Evolutionary conservation across 352 stramenopile species (phyloP), one percentile per base, ranked within the genome.

Genomic region (Pythium sukuiense): DNA sequence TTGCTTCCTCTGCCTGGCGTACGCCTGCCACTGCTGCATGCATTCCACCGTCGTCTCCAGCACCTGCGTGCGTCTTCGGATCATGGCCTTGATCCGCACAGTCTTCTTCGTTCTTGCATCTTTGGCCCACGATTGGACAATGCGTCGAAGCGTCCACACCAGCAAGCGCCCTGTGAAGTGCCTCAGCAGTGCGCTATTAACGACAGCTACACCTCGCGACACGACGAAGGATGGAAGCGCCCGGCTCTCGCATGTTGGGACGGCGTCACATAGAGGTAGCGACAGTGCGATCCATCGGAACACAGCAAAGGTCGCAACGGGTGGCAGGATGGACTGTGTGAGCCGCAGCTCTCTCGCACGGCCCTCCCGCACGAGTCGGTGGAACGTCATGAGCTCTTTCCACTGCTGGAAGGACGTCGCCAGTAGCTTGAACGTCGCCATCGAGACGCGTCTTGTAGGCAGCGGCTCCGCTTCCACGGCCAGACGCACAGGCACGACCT

Each of bases 251-350:
- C 59, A 70, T 4, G 54, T 29, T 12, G 11, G 0, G 8, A 79
- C 72, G 43, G 56, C 13, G 7, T 75, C 29, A 18, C 68, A 59
- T 29, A 71, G 70, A 3, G 79, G 79, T 0, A 91, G 67, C 37
- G 63, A 71, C 5, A 64, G 9, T 4, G 54, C 55, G 32, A 89
- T 61, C 80, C 83, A 91, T 26, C 66, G 77, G 55, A 89, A 87
- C 13, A 89, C 18, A 0, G 77, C 72, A 49, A 76, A 61, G 8
- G 72, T 79, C 45, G 77, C 79, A 18, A 71, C 55, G 3, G 74
- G 61, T 13, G 75, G 56, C 18, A 79, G 59, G 6, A 79, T 18
- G 0, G 67, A 54, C 7, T 76, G 72, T 0, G 65, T 60, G 20
- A 74, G 41, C 1, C 63, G 64, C 6, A 73, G 2, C 35, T 80